Conservation (phyloP, 1,284 basidiomycete species). For the Cryptococcus depauperatus region DNA sequence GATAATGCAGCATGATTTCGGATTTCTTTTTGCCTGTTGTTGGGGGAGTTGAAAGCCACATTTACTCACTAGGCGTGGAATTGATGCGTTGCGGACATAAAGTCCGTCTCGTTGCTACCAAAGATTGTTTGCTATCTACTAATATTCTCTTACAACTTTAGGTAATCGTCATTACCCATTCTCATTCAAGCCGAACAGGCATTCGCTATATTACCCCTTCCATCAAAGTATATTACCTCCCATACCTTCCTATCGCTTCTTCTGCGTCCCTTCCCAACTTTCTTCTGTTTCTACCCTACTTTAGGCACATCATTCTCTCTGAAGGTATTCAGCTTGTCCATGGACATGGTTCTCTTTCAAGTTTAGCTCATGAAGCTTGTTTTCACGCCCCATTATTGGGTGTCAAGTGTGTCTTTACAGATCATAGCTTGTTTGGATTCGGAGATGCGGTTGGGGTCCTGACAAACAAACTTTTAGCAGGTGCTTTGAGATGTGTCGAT, state of each 20-base stretch:
- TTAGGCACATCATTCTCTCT: constrained; percentile 78
- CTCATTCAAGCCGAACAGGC: constrained; percentile 78
- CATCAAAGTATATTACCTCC: constrained; percentile 92
- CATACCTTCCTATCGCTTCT: constrained; percentile 76
- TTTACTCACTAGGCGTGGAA: constrained; percentile 82
- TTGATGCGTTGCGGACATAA: constrained; percentile 79
- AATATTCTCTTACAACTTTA: constrained; percentile 32
- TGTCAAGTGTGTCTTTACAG: constrained; percentile 75
- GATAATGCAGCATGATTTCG: constrained; percentile 73
- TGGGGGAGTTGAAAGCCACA: constrained; percentile 95
- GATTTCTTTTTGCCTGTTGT: constrained; percentile 96
- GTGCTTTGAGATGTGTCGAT: constrained; percentile 80
- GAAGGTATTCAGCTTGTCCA: constrained; percentile 85
- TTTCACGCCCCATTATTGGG: constrained; percentile 78
- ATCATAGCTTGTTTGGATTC: constrained; percentile 93
- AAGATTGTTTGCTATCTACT: too few relatives aligned
- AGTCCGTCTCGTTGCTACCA: too few relatives aligned
- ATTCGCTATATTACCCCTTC: constrained; percentile 75
- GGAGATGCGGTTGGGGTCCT: constrained; percentile 92
- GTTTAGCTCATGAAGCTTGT: constrained; percentile 85
- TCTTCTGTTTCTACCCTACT: constrained; percentile 80
- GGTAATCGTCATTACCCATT: constrained; percentile 93
- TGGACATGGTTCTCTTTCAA: constrained; percentile 82
- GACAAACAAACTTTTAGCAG: constrained; percentile 90
- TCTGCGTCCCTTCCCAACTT: constrained; percentile 91